Conservation (phyloP, 306 rosid species). For the Fragaria iinumae region DNA sequence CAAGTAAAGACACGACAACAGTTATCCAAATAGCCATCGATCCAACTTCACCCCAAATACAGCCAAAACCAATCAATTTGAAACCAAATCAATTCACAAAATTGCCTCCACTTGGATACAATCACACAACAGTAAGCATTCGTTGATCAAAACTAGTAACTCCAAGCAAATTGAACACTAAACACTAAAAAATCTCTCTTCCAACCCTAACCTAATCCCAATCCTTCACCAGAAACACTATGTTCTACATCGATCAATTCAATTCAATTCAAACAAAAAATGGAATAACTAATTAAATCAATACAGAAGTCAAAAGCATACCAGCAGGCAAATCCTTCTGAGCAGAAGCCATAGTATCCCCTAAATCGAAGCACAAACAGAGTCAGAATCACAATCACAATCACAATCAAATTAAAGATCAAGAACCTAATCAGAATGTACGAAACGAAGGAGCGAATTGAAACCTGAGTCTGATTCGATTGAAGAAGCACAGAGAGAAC, state of each 20-base stretch:
- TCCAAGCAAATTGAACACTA: not conserved
- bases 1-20: not conserved
- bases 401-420: not conserved
- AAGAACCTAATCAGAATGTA: not conserved
- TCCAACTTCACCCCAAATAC: not conserved
- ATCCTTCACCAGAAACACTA: not conserved
- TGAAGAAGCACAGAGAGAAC: conserved; percentile 8
- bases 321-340: conserved; percentile 66
- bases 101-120: not conserved
- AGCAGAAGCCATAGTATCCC: conserved; percentile 61
- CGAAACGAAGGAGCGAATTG: not conserved
- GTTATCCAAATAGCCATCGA: not conserved
- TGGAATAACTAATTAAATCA: not conserved
- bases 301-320: conserved; percentile 21
- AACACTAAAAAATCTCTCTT: not conserved
- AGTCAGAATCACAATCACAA: not conserved
- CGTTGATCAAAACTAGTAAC: not conserved
- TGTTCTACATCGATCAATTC: conserved; percentile 17
- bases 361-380: conserved; percentile 35
- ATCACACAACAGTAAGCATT: not conserved
- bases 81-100: not conserved
- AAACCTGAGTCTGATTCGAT: conserved; percentile 27
- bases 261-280: not conserved
- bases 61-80: not conserved
- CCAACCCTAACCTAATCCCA: conserved; percentile 6